Conservation (phyloP, 2,329 filamentous ascomycete species). For the Fusarium tjaetaba region DNA sequence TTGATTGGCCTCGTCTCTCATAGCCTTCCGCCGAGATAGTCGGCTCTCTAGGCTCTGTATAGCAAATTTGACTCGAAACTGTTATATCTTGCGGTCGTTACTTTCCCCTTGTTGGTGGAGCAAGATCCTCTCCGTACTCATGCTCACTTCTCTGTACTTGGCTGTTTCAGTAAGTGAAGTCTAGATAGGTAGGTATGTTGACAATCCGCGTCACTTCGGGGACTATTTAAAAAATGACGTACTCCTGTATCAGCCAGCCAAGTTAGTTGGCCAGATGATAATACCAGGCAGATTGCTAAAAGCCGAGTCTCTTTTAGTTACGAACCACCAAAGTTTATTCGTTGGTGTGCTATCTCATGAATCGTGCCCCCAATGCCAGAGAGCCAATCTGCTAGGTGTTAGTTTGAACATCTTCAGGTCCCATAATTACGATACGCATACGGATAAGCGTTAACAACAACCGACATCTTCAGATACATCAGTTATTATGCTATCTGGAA, state of each 20-base stretch:
- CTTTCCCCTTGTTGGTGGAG: not conserved
- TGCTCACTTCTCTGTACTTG: not conserved
- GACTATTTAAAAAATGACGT: not conserved
- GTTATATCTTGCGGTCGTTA: not conserved
- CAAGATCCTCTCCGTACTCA: too few relatives aligned
- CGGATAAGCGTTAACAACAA: conserved; percentile 6
- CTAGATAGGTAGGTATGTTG: not conserved
- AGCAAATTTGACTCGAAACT: not conserved
- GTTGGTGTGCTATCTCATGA: conserved; percentile 2
- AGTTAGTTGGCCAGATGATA: not conserved
- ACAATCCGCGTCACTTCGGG: not conserved
- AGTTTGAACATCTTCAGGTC: not conserved
- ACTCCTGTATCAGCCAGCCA: not conserved
- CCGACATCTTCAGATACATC: not conserved
- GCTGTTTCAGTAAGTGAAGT: not conserved
- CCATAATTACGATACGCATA: conserved; percentile 5
- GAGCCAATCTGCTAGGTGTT: not conserved
- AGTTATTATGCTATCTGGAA: not conserved
- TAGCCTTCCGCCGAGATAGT: not conserved
- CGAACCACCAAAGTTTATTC: not conserved
- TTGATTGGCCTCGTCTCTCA: not conserved
- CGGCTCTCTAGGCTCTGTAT: not conserved
- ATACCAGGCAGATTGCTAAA: not conserved
- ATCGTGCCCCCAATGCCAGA: not conserved
- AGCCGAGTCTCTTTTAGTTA: not conserved